phyloP scores from a whole-genome alignment of 2,329 filamentous ascomycete species.

The Apiospora phragmitis region DNA sequence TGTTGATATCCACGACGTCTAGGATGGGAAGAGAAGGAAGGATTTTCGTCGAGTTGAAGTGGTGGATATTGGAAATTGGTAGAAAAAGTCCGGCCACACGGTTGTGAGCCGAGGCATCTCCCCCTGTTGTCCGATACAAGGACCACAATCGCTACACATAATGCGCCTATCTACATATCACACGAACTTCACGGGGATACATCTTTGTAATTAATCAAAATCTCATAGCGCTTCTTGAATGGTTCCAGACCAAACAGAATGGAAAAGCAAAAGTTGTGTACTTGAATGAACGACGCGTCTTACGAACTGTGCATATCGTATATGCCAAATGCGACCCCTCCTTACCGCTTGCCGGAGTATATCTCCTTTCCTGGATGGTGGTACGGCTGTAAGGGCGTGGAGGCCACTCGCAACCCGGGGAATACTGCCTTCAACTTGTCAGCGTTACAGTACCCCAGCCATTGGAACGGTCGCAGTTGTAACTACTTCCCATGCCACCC shows the following conservation, averaged over 20 bases:
- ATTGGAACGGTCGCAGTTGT: not conserved
- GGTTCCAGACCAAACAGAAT: not conserved
- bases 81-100: not conserved
- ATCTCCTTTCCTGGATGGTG: not conserved
- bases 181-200: not conserved
- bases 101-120: not conserved
- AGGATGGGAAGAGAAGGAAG: not conserved
- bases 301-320: not conserved
- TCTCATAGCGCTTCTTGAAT: not conserved
- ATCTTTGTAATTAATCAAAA: not conserved
- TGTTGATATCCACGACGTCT: conserved; percentile 19
- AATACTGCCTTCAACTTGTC: not conserved
- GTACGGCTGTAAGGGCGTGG: not conserved
- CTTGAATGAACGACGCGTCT: not conserved
- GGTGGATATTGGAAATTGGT: not conserved
- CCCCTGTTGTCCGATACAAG: not conserved
- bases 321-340: not conserved
- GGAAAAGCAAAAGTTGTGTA: not conserved
- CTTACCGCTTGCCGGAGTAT: not conserved
- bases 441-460: not conserved
- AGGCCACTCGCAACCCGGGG: not conserved
- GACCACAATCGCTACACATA: not conserved
- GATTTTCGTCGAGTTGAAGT: not conserved
- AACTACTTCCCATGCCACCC: not conserved
- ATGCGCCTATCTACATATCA: not conserved